Evolutionary conservation across 441 rosid species (phyloP).

Genomic region (Pelargonium myrrhifolium): DNA sequence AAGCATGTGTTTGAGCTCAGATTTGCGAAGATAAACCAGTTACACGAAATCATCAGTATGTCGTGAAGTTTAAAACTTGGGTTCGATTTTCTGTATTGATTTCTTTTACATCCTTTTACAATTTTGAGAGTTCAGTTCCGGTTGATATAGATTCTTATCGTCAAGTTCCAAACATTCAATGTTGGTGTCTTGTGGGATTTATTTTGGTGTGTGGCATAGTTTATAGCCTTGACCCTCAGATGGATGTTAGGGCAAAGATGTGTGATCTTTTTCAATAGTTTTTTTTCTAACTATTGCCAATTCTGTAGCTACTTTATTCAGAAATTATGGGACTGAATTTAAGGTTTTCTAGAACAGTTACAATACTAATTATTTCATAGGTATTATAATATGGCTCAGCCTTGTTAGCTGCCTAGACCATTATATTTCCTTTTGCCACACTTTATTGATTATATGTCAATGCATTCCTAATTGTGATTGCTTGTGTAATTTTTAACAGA

Average conservation of each 20-base stretch:
- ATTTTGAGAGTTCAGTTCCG: background rate
- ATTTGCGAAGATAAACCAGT: background rate
- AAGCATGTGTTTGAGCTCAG: background rate
- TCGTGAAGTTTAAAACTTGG: background rate
- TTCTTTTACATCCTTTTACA: background rate
- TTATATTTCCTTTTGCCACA: background rate
- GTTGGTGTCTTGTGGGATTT: background rate
- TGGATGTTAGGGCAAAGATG: background rate
- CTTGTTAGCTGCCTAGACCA: slow-evolving; percentile 2
- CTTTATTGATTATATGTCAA: slow-evolving; percentile 9
- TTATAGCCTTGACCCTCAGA: background rate
- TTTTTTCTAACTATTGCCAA: background rate
- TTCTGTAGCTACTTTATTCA: background rate
- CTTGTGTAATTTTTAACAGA: slow-evolving; percentile 40
- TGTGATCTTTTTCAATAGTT: background rate
- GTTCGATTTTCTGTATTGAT: background rate
- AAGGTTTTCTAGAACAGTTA: background rate
- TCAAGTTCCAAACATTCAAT: background rate
- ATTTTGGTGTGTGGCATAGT: background rate
- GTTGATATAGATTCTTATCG: background rate
- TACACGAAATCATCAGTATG: background rate
- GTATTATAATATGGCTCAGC: background rate
- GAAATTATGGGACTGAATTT: background rate
- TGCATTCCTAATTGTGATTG: slow-evolving; percentile 12
- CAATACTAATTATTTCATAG: background rate